Conservation (phyloP, 768 basidiomycete species). For the Agaricus sinodeliciosus region DNA sequence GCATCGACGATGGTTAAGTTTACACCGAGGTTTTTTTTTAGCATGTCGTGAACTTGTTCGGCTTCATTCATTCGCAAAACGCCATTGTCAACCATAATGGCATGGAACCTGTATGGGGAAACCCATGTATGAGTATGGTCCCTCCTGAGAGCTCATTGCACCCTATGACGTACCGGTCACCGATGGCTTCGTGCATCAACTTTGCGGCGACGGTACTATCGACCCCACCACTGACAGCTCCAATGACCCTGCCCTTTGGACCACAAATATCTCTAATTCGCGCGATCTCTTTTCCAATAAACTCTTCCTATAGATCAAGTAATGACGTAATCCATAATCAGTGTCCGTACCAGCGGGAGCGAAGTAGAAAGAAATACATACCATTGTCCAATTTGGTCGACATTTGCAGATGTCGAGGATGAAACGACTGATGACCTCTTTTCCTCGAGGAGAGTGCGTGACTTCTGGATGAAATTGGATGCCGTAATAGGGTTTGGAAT, state of each 20-base stretch:
- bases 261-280: conserved; percentile 95
- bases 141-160: too few species aligned
- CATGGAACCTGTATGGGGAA: conserved; percentile 70
- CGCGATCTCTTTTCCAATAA: conserved; percentile 93
- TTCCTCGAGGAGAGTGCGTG: conserved; percentile 86
- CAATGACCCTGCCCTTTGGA: conserved; percentile 90
- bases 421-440: conserved; percentile 83
- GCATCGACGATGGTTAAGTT: conserved; percentile 96
- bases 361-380: conserved; percentile 21
- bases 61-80: conserved; percentile 92
- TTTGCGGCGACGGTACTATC: conserved; percentile 98
- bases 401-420: conserved; percentile 82
- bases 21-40: conserved; percentile 89
- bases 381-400: conserved; percentile 89
- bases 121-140: neutral
- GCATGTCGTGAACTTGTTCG: conserved; percentile 86
- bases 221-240: conserved; percentile 95
- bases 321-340: conserved; percentile 5
- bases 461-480: conserved; percentile 99
- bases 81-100: conserved; percentile 99
- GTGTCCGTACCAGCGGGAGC: conserved; percentile 7
- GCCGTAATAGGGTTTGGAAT: conserved; percentile 84
- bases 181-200: conserved; percentile 99
- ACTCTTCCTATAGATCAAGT: conserved; percentile 64
- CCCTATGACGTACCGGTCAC: conserved; percentile 63